phyloP scores from a whole-genome alignment of 768 basidiomycete genomes.

The Lentinula aciculospora region DNA sequence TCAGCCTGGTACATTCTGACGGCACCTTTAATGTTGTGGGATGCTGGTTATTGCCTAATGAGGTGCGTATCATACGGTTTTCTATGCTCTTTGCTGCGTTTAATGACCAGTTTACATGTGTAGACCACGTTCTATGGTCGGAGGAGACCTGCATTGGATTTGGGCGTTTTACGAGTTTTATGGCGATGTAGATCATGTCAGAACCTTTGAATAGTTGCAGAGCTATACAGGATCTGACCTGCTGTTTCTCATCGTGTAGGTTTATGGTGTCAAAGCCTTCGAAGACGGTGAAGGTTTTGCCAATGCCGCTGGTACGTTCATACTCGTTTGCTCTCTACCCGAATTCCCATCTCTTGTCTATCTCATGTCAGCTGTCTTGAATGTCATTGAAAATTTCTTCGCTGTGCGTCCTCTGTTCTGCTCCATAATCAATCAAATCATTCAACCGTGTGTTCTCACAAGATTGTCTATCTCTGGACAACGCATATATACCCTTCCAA shows the following conservation, averaged over 20 bases:
- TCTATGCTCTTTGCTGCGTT: not conserved
- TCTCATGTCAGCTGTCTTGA: conserved; percentile 56
- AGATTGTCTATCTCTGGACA: conserved; percentile 70
- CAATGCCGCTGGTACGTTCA: conserved; percentile 58
- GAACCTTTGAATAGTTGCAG: conserved; percentile 18
- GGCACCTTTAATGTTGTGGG: conserved; percentile 59
- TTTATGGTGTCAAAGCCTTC: conserved; percentile 71
- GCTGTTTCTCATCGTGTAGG: conserved; percentile 33
- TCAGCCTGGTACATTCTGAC: conserved; percentile 7
- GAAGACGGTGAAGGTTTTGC: conserved; percentile 72
- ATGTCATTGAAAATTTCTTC: conserved; percentile 62
- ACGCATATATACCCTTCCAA: conserved; percentile 57
- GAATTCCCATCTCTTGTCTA: not conserved
- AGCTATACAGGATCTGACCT: conserved; percentile 10
- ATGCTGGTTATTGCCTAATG: conserved; percentile 76
- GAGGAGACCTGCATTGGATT: conserved; percentile 88
- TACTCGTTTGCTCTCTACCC: not conserved
- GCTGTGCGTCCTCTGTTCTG: not conserved
- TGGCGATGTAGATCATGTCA: conserved; percentile 47
- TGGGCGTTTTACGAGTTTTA: conserved; percentile 82
- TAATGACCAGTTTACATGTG: not conserved
- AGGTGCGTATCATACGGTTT: conserved; percentile 40
- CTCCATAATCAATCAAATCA: not conserved
- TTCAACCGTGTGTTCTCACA: conserved; percentile 19
- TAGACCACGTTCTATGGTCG: conserved; percentile 25